Conservation (phyloP, 179 eudicot genomes). For the Actinidia arguta region DNA sequence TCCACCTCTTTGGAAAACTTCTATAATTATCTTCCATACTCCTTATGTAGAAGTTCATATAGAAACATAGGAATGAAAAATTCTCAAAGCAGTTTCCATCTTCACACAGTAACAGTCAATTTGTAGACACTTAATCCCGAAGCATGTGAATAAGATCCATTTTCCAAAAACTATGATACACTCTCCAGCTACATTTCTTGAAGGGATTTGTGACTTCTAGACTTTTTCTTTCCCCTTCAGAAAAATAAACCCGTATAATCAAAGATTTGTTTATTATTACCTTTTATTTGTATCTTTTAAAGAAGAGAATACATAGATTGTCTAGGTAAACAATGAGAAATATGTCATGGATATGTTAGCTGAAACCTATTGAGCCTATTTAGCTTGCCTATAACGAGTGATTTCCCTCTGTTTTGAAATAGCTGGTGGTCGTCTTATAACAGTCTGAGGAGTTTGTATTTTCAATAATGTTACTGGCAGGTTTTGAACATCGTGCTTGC, state of each 20-base stretch:
- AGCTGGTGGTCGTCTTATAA: conserved; percentile 33
- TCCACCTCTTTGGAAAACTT: too few relatives aligned
- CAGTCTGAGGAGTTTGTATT: conserved; percentile 43
- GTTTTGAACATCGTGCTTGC: conserved; percentile 57
- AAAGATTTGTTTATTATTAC: conserved; percentile 1
- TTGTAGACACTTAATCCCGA: not conserved
- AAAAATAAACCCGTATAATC: not conserved
- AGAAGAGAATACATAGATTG: not conserved
- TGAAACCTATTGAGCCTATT: not conserved
- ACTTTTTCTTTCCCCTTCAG: not conserved
- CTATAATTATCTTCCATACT: too few relatives aligned
- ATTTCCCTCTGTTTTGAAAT: conserved; percentile 43
- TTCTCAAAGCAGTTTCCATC: not conserved
- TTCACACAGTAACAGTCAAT: not conserved
- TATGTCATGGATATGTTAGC: not conserved
- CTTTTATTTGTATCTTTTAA: not conserved
- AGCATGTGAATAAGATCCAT: not conserved
- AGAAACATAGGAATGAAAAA: not conserved
- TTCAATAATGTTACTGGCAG: conserved; percentile 60
- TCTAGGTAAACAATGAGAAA: conserved; percentile 8
- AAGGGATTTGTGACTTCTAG: not conserved
- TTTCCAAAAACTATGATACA: not conserved
- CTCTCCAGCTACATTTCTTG: not conserved
- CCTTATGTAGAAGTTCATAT: not conserved
- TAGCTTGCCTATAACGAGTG: conserved; percentile 47